These are phyloP conservation scores for Ustilago nuda DNA, from an alignment of 1,284 basidiomycete genomes.

Conservation along the genomic window DNA sequence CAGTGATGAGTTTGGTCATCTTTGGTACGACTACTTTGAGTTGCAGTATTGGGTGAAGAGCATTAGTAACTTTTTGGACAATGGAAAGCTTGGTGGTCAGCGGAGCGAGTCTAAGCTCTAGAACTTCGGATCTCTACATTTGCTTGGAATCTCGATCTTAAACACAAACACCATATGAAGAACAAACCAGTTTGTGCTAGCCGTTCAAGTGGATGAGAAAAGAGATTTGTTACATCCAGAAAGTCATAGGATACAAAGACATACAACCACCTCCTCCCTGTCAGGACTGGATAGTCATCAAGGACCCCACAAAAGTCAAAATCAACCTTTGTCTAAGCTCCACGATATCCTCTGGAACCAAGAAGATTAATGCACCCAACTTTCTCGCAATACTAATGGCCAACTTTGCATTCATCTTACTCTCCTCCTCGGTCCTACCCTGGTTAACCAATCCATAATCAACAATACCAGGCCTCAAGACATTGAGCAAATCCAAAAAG, in stretches of 20 bases:
- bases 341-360: constrained; percentile 86
- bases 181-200: not conserved
- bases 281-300: constrained; percentile 64
- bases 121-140: no score
- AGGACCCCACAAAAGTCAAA: constrained; percentile 74
- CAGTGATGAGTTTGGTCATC: constrained; percentile 49
- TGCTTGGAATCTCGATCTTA: no score
- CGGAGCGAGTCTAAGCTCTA: constrained; percentile 13
- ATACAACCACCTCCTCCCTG: not conserved
- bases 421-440: constrained; percentile 83
- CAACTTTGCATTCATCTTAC: constrained; percentile 85
- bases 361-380: constrained; percentile 95
- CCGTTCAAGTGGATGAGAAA: not conserved
- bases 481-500: constrained; percentile 92
- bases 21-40: constrained; percentile 63
- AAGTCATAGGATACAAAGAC: not conserved
- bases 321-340: constrained; percentile 70
- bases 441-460: constrained; percentile 84
- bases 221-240: not conserved
- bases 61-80: constrained; percentile 48
- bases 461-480: constrained; percentile 91
- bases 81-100: constrained; percentile 13
- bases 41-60: constrained; percentile 33
- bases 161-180: no score
- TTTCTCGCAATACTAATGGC: constrained; percentile 98